Conservation (phyloP, 1,284 basidiomycete species). For the Leccinum solheimii region DNA sequence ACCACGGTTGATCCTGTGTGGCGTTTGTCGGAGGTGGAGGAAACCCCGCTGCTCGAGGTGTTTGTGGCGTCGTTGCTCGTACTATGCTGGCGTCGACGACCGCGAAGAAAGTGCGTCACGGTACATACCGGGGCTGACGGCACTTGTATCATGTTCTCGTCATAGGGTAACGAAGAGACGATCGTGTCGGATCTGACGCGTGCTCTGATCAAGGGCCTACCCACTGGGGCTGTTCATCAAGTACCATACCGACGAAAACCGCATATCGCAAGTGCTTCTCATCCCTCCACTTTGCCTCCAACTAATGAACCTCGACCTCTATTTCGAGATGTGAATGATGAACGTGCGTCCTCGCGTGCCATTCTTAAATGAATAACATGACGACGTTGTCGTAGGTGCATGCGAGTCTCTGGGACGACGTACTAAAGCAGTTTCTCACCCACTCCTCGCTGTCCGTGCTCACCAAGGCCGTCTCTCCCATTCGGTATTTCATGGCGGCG, state of each 20-base stretch:
- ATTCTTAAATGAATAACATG: neutral
- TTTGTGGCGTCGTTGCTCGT: conserved; percentile 69
- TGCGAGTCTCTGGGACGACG: conserved; percentile 41
- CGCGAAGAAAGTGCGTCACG: conserved; percentile 54
- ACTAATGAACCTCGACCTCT: conserved; percentile 75
- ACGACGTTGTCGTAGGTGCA: conserved; percentile 61
- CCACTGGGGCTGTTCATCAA: conserved; percentile 81
- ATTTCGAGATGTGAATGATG: conserved; percentile 91
- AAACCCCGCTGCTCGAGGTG: conserved; percentile 80
- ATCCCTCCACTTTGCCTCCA: conserved; percentile 55
- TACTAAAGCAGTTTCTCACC: too few relatives aligned
- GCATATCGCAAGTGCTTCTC: conserved; percentile 80
- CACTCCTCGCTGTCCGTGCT: too few relatives aligned
- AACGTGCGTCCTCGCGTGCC: conserved; percentile 51
- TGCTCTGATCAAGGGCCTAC: conserved; percentile 84
- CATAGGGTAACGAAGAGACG: conserved; percentile 72
- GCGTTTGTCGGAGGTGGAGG: conserved; percentile 79
- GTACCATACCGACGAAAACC: conserved; percentile 85
- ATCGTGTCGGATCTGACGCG: conserved; percentile 76
- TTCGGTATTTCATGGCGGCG: conserved; percentile 43
- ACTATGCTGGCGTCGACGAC: conserved; percentile 53
- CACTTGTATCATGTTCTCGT: neutral
- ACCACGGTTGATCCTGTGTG: conserved; percentile 67
- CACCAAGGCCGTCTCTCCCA: too few relatives aligned
- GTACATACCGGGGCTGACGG: neutral